These are phyloP conservation scores for Rachicladosporium sp. DNA, from an alignment of 2,329 filamentous ascomycete species.

Conservation along the genomic window DNA sequence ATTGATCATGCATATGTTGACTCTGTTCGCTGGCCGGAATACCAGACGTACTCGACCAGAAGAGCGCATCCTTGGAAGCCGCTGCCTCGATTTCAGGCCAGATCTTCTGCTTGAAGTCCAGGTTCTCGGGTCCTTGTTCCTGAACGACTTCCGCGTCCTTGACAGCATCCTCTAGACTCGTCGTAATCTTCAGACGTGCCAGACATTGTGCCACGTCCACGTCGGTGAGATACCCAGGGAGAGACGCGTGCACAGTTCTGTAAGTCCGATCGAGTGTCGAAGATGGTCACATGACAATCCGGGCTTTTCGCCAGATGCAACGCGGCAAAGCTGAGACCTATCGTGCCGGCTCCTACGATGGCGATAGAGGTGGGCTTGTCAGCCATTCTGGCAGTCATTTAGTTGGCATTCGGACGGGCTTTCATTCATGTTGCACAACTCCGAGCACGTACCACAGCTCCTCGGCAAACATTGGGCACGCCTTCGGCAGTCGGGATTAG, in stretches of 20 bases:
- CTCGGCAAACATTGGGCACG: too few species aligned
- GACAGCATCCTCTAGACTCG: slow-evolving; percentile 32
- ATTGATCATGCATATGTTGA: slow-evolving; percentile 28
- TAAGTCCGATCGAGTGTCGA: slow-evolving; percentile 39
- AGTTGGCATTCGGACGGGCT: too few species aligned
- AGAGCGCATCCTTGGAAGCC: slow-evolving; percentile 32
- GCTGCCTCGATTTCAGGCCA: slow-evolving; percentile 40
- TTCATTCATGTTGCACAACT: too few species aligned
- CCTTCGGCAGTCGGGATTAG: too few species aligned
- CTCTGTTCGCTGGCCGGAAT: slow-evolving; percentile 43
- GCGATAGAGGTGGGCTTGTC: slow-evolving; percentile 19
- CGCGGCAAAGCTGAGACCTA: slow-evolving; percentile 44
- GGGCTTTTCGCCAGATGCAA: slow-evolving; percentile 38
- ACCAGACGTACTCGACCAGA: slow-evolving; percentile 48
- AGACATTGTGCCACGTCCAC: slow-evolving; percentile 17
- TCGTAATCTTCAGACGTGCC: slow-evolving; percentile 25
- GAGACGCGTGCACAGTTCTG: slow-evolving; percentile 27
- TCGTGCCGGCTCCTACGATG: slow-evolving; percentile 36
- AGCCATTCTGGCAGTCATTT: too few species aligned
- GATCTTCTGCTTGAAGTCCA: slow-evolving; percentile 38
- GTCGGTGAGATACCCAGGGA: slow-evolving; percentile 32
- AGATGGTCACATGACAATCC: slow-evolving; percentile 33
- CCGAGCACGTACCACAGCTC: too few species aligned
- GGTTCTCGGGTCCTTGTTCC: slow-evolving; percentile 46
- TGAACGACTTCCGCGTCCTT: slow-evolving; percentile 40